phyloP scores from a whole-genome alignment of 306 rosid species.

The Prunus padus region DNA sequence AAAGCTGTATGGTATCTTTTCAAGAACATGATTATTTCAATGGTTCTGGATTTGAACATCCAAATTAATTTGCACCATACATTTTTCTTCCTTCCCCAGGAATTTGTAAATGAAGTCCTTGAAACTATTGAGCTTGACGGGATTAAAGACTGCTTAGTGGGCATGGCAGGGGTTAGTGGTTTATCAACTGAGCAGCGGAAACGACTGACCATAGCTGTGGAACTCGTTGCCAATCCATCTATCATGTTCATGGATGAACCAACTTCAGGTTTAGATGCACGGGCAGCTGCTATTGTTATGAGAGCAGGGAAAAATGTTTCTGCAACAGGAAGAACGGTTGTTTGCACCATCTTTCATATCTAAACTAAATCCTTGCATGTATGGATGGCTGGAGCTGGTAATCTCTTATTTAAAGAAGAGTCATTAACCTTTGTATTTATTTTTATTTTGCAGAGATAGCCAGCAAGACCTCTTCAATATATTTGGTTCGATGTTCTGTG shows the following conservation, averaged over 20 bases:
- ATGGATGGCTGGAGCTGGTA: neutral
- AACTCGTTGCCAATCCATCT: slow-evolving; percentile 81
- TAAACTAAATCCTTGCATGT: too few relatives aligned
- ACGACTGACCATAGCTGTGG: slow-evolving; percentile 81
- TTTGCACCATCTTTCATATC: slow-evolving; percentile 57
- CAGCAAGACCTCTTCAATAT: slow-evolving; percentile 56
- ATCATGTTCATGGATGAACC: slow-evolving; percentile 90
- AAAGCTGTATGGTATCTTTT: slow-evolving; percentile 53
- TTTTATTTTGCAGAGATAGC: slow-evolving; percentile 15
- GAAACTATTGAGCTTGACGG: slow-evolving; percentile 75
- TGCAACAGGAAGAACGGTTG: slow-evolving; percentile 67
- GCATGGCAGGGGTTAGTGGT: slow-evolving; percentile 67
- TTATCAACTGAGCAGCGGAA: slow-evolving; percentile 78
- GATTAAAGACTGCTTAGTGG: slow-evolving; percentile 63
- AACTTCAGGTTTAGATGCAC: slow-evolving; percentile 79
- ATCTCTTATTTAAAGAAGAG: neutral
- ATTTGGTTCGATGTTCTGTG: slow-evolving; percentile 52
- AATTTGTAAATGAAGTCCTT: slow-evolving; percentile 68
- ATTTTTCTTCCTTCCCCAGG: slow-evolving; percentile 35
- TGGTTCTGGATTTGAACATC: slow-evolving; percentile 2
- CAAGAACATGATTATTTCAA: neutral
- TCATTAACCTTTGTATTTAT: neutral
- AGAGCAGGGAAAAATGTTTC: slow-evolving; percentile 83
- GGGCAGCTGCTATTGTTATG: slow-evolving; percentile 80
- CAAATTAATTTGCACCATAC: neutral